Evolutionary conservation across 225 moss, liverwort and hornwort genomes (phyloP), one percentile per base, ranked within the genome.

Genomic region (Pseudoscleropodium purum): DNA sequence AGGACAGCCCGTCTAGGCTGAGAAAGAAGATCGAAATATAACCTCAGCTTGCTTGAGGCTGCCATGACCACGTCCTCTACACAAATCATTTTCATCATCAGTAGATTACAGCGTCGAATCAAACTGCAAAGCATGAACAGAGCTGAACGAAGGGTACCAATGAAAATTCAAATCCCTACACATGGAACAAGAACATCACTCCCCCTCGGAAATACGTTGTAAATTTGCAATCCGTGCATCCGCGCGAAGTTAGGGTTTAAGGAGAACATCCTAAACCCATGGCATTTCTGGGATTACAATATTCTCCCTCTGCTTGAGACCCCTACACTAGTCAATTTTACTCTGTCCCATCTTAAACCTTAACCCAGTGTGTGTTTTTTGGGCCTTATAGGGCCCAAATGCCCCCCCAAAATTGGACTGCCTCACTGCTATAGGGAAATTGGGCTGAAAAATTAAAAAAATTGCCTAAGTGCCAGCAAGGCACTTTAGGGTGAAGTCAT

Each of bases 21-120:
- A 51, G 93, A 90, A 90, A 93, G 89, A 72, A 90, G 84, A 76
- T 90, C 88, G 18, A 82, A 87, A 65, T 89, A 89, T 43, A 92
- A 37, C 39, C 83, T 78, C 61, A 47, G 30, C 30, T 30, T 45
- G 74, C 74, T 47, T 45, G 47, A 74, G 47, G 47, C 30, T 47
- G 47, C 47, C 30, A 45, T 18, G 30, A 27, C 75, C 75, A 75
- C 10, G 11, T 18, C 75, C 75, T 75, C 75, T 30, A 30, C 47
- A 47, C 47, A 47, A 30, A 30, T 18, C 47, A 47, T 18, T 47
- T 75, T 47, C 75, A 75, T 30, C 10, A 47, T 30, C 47, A 45
- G 30, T 45, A 9, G 18, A 75, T 17, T 18, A 41, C 31, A 62
- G n/a, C 19, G 17, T 68, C 36, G 41, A 70, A 9, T 62, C 81